Evolutionary conservation across 352 stramenopile genomes (phyloP).

Genomic region (Globisporangium recalcitrans): DNA sequence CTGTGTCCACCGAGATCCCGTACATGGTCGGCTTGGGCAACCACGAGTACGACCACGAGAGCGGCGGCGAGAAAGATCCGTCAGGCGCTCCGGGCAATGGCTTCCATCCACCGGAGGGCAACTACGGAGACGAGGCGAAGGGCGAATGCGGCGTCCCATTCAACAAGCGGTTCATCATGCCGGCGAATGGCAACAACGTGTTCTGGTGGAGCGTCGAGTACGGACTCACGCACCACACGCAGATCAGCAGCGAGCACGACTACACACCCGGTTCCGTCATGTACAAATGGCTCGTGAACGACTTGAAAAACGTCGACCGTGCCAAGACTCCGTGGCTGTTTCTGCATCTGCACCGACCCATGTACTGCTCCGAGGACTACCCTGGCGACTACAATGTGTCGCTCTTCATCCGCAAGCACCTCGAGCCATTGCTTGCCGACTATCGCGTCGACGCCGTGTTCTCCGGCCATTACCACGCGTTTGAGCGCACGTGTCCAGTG

Average conservation of each 20-base stretch:
- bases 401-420: constrained; percentile 74
- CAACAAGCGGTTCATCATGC: constrained; percentile 49
- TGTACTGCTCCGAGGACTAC: constrained; percentile 80
- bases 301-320: constrained; percentile 82
- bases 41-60: constrained; percentile 58
- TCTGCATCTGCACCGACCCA: constrained; percentile 86
- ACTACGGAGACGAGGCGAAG: constrained; percentile 50
- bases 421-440: constrained; percentile 85
- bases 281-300: constrained; percentile 84
- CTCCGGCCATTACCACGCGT: constrained; percentile 90
- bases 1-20: constrained; percentile 48
- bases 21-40: constrained; percentile 45
- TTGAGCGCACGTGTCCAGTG: constrained; percentile 88
- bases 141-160: constrained; percentile 68
- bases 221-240: constrained; percentile 84
- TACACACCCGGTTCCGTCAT: constrained; percentile 75
- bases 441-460: constrained; percentile 90
- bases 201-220: constrained; percentile 91
- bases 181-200: constrained; percentile 47
- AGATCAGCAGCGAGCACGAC: constrained; percentile 91
- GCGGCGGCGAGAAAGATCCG: constrained; percentile 40
- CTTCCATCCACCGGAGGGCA: constrained; percentile 31
- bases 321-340: constrained; percentile 89
- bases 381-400: constrained; percentile 60
- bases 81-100: neutral